phyloP scores from a whole-genome alignment of 257 asterid genomes.

The Cynanchum wilfordii region DNA sequence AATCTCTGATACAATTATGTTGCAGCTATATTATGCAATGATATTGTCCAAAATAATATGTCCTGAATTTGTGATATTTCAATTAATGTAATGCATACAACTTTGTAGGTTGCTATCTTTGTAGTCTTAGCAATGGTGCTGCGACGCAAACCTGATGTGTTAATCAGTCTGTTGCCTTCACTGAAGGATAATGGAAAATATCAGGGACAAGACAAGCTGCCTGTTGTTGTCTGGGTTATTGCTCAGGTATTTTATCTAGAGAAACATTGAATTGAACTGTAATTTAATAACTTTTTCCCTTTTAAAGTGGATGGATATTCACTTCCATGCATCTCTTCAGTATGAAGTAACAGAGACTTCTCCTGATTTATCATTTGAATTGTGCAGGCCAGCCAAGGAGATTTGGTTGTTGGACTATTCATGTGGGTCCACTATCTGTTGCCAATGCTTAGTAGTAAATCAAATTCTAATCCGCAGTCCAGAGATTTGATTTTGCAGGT shows the following conservation, averaged over 20 bases:
- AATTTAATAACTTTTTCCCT: background rate
- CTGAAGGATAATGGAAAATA: constrained; percentile 29
- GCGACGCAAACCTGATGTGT: constrained; percentile 34
- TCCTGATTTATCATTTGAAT: background rate
- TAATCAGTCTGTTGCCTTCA: constrained; percentile 24
- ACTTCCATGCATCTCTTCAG: background rate
- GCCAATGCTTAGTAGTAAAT: constrained; percentile 25
- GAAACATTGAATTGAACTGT: background rate
- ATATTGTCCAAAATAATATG: background rate
- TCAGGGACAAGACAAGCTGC: constrained; percentile 32
- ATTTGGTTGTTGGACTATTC: constrained; percentile 32
- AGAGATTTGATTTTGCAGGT: constrained; percentile 29
- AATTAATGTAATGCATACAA: background rate
- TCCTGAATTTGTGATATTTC: background rate
- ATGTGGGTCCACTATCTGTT: constrained; percentile 24
- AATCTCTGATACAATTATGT: background rate
- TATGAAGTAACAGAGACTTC: background rate
- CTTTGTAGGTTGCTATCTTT: constrained; percentile 32
- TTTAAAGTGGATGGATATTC: background rate
- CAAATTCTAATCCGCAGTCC: constrained; percentile 25
- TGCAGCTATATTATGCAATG: background rate
- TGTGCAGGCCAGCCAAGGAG: constrained; percentile 32
- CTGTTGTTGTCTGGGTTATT: constrained; percentile 26
- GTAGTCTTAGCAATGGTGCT: constrained; percentile 33
- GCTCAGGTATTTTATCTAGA: constrained; percentile 22